These are phyloP conservation scores for Albugo candida DNA, from an alignment of 352 stramenopile species.

Conservation along the genomic window DNA sequence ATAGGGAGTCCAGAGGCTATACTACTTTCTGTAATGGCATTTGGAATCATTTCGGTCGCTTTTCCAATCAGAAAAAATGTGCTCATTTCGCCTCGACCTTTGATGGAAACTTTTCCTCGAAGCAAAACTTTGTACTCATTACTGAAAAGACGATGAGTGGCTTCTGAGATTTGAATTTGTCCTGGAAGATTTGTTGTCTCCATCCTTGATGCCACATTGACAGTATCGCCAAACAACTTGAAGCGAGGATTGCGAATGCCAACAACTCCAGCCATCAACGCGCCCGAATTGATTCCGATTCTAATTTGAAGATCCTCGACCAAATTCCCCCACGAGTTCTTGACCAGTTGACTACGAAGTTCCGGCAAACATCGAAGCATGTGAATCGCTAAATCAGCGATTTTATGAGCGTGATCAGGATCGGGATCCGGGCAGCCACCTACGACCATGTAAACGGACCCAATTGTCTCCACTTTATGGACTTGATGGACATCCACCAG, in stretches of 20 bases:
- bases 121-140: slow-evolving; percentile 48
- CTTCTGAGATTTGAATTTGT: slow-evolving; percentile 65
- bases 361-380: slow-evolving; percentile 58
- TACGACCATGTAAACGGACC: slow-evolving; percentile 79
- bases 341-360: slow-evolving; percentile 42
- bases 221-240: slow-evolving; percentile 76
- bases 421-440: slow-evolving; percentile 53
- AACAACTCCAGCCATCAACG: slow-evolving; percentile 72
- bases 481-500: slow-evolving; percentile 72
- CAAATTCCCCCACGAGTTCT: slow-evolving; percentile 42
- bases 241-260: slow-evolving; percentile 69
- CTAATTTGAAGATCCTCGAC: slow-evolving; percentile 65
- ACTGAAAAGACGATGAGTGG: slow-evolving; percentile 39
- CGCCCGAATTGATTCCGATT: slow-evolving; percentile 72
- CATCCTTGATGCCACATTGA: slow-evolving; percentile 76
- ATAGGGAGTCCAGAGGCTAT: background rate
- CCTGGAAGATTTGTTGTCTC: slow-evolving; percentile 61
- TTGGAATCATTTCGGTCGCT: background rate
- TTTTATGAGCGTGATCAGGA: slow-evolving; percentile 50
- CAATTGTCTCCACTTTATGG: slow-evolving; percentile 84
- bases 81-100: slow-evolving; percentile 65
- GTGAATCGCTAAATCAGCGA: slow-evolving; percentile 45
- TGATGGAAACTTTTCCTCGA: slow-evolving; percentile 60
- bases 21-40: too few relatives aligned
- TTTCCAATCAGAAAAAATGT: slow-evolving; percentile 61